These are phyloP conservation scores for Epichloe amarillans DNA, from an alignment of 2,329 filamentous ascomycete genomes.

Conservation along the genomic window DNA sequence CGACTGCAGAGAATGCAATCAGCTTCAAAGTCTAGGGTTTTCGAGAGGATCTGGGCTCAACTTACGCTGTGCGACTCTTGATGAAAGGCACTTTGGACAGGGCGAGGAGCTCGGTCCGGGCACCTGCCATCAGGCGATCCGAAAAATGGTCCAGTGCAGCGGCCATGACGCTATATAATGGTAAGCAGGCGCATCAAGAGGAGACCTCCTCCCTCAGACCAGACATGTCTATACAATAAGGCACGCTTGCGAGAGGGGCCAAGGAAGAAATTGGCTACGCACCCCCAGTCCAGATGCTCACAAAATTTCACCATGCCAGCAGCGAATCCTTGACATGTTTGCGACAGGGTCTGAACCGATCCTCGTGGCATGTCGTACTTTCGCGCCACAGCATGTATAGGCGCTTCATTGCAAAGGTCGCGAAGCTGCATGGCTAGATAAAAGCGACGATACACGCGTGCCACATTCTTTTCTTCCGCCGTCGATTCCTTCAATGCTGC, in stretches of 20 bases:
- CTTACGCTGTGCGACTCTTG: slow-evolving; percentile 60
- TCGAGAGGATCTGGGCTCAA: slow-evolving; percentile 2
- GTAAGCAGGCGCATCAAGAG: slow-evolving; percentile 5
- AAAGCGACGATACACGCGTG: slow-evolving; percentile 56
- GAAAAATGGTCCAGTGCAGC: slow-evolving; percentile 64
- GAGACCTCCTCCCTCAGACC: no score
- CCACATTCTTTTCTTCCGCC: slow-evolving; percentile 43
- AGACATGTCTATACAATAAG: no score
- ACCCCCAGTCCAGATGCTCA: slow-evolving; percentile 62
- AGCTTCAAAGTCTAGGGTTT: neutral
- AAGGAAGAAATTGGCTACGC: slow-evolving; percentile 10
- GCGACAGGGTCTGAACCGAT: slow-evolving; percentile 56
- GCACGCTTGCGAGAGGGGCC: no score
- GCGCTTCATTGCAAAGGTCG: slow-evolving; percentile 64
- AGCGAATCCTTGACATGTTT: slow-evolving; percentile 66
- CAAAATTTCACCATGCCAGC: slow-evolving; percentile 72
- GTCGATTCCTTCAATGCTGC: slow-evolving; percentile 50
- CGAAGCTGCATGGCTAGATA: slow-evolving; percentile 67
- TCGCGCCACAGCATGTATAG: slow-evolving; percentile 53
- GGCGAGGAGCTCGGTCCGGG: slow-evolving; percentile 55
- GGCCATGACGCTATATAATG: slow-evolving; percentile 42
- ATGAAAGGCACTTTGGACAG: slow-evolving; percentile 61
- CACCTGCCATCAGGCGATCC: slow-evolving; percentile 59
- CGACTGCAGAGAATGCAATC: slow-evolving; percentile 18
- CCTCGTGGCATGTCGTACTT: slow-evolving; percentile 61